These are phyloP conservation scores for Fraxinus xanthoxyloides DNA, from an alignment of 305 asterid species.

Conservation along the genomic window DNA sequence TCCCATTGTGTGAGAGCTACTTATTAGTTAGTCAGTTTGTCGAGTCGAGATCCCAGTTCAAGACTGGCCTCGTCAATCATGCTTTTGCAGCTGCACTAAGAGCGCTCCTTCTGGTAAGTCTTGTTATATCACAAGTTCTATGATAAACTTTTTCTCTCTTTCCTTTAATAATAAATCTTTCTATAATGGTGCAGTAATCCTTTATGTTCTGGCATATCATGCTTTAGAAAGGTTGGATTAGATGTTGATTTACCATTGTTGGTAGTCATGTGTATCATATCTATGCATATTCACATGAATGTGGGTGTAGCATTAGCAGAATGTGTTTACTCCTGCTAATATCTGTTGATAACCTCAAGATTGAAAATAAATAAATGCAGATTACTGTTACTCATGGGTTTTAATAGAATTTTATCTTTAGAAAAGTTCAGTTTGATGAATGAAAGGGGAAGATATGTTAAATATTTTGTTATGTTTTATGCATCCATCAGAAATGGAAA, in stretches of 20 bases:
- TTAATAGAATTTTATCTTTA: neutral
- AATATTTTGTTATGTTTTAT: neutral
- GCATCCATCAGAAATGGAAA: constrained; percentile 6
- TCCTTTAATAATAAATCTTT: neutral
- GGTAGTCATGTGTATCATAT: constrained; percentile 8
- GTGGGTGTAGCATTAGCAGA: neutral
- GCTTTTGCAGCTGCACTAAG: constrained; percentile 97
- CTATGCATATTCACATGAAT: neutral
- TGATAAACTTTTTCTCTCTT: neutral
- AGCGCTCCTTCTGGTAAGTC: constrained; percentile 78
- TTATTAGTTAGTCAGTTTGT: constrained; percentile 75
- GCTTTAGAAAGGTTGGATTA: neutral
- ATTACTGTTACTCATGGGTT: constrained; percentile 14
- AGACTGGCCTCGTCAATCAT: constrained; percentile 89
- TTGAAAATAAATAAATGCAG: neutral
- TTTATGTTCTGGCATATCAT: constrained; percentile 7
- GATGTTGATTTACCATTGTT: neutral
- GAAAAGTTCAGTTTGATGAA: constrained; percentile 14
- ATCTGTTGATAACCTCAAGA: neutral
- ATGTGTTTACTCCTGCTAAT: constrained; percentile 13
- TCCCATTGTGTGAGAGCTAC: constrained; percentile 89
- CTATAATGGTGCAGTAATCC: neutral
- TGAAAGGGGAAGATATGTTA: neutral
- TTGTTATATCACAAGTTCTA: neutral
- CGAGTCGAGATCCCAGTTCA: constrained; percentile 90